phyloP scores from a whole-genome alignment of 805 yeast species.

The Teunomyces pallodes region DNA sequence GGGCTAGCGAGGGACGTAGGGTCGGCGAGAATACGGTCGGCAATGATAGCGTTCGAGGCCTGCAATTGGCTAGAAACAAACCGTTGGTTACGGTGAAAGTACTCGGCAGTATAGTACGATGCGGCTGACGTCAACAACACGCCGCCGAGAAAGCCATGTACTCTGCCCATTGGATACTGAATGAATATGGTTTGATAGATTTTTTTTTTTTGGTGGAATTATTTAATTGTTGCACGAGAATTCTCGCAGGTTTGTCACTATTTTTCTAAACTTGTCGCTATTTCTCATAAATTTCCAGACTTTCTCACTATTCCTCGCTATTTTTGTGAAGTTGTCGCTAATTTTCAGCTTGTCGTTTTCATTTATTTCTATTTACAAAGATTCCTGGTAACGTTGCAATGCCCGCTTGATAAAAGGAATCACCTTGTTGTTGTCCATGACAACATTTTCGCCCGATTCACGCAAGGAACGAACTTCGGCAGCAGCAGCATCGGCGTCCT shows the following conservation, averaged over 20 bases:
- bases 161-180: conserved; percentile 26
- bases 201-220: too few relatives aligned
- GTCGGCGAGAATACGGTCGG: conserved; percentile 51
- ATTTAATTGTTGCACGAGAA: background rate
- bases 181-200: background rate
- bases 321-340: too few relatives aligned
- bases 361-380: background rate
- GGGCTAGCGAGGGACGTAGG: conserved; percentile 2
- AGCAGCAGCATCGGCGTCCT: conserved; percentile 38
- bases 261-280: too few relatives aligned
- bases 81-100: conserved; percentile 48
- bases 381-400: conserved; percentile 14
- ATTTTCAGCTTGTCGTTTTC: background rate
- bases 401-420: conserved; percentile 38
- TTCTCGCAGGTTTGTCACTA: background rate
- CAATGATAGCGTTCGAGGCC: conserved; percentile 49
- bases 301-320: too few relatives aligned
- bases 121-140: conserved; percentile 61
- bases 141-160: conserved; percentile 47
- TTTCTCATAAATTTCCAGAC: too few relatives aligned
- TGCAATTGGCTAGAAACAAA: conserved; percentile 47
- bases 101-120: conserved; percentile 59
- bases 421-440: conserved; percentile 39
- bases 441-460: conserved; percentile 26
- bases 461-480: conserved; percentile 50